phyloP scores from a whole-genome alignment of 2,329 filamentous ascomycete genomes.

The Fragosphaeria purpurea region DNA sequence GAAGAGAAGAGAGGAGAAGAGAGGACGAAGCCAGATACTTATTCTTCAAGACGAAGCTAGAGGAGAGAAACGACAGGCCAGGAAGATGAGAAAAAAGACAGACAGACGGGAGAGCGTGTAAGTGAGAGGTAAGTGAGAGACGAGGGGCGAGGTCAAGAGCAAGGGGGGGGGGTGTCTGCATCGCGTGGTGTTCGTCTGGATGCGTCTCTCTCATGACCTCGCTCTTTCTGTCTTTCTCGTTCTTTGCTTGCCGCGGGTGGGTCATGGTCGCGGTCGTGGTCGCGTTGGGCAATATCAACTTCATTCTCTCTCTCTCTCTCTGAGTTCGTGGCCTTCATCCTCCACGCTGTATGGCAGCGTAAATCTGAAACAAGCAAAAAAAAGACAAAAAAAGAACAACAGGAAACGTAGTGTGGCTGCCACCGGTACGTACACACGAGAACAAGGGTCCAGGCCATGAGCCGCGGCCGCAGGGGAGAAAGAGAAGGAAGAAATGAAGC shows the following conservation, averaged over 20 bases:
- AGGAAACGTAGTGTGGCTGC: no score
- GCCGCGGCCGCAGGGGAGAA: no score
- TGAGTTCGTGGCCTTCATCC: not conserved
- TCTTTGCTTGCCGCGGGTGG: not conserved
- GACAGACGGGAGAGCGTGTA: not conserved
- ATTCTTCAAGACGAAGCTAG: slow-evolving; percentile 10
- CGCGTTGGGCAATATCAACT: slow-evolving; percentile 5
- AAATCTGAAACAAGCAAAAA: no score
- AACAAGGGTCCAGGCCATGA: no score
- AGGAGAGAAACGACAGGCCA: slow-evolving; percentile 10
- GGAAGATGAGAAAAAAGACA: not conserved
- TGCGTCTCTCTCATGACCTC: no score
- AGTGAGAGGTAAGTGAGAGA: not conserved
- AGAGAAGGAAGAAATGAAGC: not conserved
- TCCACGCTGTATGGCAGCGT: no score
- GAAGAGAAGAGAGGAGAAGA: slow-evolving; percentile 3
- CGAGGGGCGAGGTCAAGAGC: not conserved
- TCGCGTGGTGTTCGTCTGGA: not conserved
- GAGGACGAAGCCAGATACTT: slow-evolving; percentile 10
- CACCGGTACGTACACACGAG: no score
- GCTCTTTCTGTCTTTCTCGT: no score
- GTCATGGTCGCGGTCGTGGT: slow-evolving; percentile 6
- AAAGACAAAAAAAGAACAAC: no score
- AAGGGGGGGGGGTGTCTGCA: not conserved
- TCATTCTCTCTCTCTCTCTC: not conserved